These are phyloP conservation scores for Cicer pinnatifidum DNA, from an alignment of 306 rosid species.

Conservation along the genomic window DNA sequence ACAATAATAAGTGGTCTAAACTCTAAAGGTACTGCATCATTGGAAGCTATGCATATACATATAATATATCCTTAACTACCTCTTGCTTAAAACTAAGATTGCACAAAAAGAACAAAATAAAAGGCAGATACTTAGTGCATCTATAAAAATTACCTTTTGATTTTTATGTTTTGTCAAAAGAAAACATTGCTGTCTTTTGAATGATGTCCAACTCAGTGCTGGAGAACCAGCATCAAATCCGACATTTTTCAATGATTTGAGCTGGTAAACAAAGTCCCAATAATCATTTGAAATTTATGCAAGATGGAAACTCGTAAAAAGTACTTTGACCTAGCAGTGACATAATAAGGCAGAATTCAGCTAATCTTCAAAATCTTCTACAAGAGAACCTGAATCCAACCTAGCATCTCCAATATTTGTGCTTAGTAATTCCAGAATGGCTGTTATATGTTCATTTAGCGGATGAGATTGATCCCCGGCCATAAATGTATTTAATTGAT, in stretches of 20 bases:
- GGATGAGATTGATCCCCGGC: slow-evolving; percentile 69
- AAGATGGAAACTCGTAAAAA: slow-evolving; percentile 28
- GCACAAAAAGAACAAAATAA: background rate
- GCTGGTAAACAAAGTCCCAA: background rate
- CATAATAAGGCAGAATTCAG: slow-evolving; percentile 25
- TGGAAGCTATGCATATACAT: background rate
- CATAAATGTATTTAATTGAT: slow-evolving; percentile 60
- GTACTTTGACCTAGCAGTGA: slow-evolving; percentile 3
- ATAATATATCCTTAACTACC: background rate
- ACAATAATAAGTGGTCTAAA: too few relatives aligned
- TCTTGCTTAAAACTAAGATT: background rate
- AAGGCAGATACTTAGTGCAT: background rate
- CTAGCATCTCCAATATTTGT: slow-evolving; percentile 45
- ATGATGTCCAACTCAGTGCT: slow-evolving; percentile 63
- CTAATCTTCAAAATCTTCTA: slow-evolving; percentile 51
- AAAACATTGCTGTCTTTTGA: slow-evolving; percentile 59
- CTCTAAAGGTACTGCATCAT: too few relatives aligned
- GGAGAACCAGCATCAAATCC: slow-evolving; percentile 46
- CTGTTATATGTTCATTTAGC: slow-evolving; percentile 56
- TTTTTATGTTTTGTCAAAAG: slow-evolving; percentile 56
- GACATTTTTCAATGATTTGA: background rate
- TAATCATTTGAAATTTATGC: background rate
- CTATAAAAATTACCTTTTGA: slow-evolving; percentile 53
- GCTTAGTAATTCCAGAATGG: slow-evolving; percentile 59
- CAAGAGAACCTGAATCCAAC: slow-evolving; percentile 47